These are phyloP conservation scores for Claviceps capensis DNA, from an alignment of 2,329 filamentous ascomycete genomes.

Conservation along the genomic window DNA sequence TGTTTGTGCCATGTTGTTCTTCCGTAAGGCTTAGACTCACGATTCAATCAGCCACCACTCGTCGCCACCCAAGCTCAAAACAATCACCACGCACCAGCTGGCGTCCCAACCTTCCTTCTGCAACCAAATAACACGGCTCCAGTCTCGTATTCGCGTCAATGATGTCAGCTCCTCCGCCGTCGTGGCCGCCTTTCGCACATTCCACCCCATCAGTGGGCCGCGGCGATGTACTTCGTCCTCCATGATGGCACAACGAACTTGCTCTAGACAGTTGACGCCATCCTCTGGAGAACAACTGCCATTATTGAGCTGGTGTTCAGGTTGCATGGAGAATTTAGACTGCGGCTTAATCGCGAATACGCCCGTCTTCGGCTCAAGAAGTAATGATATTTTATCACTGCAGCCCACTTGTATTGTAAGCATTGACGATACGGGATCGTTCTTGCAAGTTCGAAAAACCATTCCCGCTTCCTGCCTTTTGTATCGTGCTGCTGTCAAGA, in stretches of 20 bases:
- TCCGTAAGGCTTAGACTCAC: constrained; percentile 23
- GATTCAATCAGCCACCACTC: constrained; percentile 64
- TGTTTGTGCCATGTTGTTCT: background rate
- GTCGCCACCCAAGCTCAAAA: constrained; percentile 59
- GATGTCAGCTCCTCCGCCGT: constrained; percentile 42
- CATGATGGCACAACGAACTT: constrained; percentile 46
- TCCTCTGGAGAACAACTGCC: constrained; percentile 42
- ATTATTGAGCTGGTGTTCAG: constrained; percentile 53
- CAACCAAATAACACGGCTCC: constrained; percentile 55
- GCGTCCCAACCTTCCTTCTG: constrained; percentile 56
- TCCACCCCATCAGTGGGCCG: constrained; percentile 54
- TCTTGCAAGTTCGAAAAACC: constrained; percentile 40
- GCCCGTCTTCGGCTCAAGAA: constrained; percentile 70
- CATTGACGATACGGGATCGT: constrained; percentile 51
- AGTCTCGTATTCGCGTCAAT: constrained; percentile 47
- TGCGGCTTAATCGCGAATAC: constrained; percentile 56
- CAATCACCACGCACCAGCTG: constrained; percentile 59
- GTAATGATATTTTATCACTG: constrained; percentile 44
- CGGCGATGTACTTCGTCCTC: constrained; percentile 47
- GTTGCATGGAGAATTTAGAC: constrained; percentile 38
- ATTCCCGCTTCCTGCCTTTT: constrained; percentile 44
- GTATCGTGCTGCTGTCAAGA: constrained; percentile 49
- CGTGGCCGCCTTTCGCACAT: constrained; percentile 32
- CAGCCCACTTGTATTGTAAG: constrained; percentile 58
- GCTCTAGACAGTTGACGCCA: constrained; percentile 43